Conservation (phyloP, 805 yeast genomes). For the Saturnispora dispora region DNA sequence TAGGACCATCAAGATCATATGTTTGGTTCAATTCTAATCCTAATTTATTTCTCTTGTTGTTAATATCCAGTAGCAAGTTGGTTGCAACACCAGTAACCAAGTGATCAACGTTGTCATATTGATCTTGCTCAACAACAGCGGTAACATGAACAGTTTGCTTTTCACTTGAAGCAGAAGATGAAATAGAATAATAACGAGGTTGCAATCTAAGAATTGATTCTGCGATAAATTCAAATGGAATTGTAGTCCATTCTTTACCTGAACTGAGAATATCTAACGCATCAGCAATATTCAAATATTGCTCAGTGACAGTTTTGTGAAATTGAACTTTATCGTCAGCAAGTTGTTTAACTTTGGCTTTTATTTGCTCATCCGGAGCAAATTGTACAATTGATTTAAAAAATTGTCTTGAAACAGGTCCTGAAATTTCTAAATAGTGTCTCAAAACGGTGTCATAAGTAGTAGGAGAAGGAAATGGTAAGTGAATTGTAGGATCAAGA, state of each 20-base stretch:
- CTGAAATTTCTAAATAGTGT: constrained; percentile 76
- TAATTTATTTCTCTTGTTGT: constrained; percentile 44
- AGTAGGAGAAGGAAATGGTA: constrained; percentile 61
- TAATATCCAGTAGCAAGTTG: constrained; percentile 42
- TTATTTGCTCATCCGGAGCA: constrained; percentile 35
- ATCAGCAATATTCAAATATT: constrained; percentile 58
- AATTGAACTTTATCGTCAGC: constrained; percentile 55
- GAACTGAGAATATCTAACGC: constrained; percentile 54
- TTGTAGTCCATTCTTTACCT: constrained; percentile 26
- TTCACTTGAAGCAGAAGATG: constrained; percentile 68
- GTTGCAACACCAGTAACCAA: constrained; percentile 75
- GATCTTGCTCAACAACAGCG: constrained; percentile 62
- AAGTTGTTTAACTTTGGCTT: constrained; percentile 30
- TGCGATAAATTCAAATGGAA: constrained; percentile 74
- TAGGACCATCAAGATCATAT: constrained; percentile 81
- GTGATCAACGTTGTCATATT: constrained; percentile 55
- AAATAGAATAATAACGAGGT: constrained; percentile 90
- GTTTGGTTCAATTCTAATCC: constrained; percentile 37
- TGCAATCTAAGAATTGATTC: constrained; percentile 71
- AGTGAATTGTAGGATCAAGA: constrained; percentile 61
- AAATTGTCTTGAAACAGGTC: constrained; percentile 77
- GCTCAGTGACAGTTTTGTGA: constrained; percentile 46
- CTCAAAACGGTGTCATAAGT: constrained; percentile 72
- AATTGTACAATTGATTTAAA: constrained; percentile 24
- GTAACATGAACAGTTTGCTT: constrained; percentile 69